phyloP scores from a whole-genome alignment of 2,329 filamentous ascomycete genomes.

The Hymenoscyphus linearis region DNA sequence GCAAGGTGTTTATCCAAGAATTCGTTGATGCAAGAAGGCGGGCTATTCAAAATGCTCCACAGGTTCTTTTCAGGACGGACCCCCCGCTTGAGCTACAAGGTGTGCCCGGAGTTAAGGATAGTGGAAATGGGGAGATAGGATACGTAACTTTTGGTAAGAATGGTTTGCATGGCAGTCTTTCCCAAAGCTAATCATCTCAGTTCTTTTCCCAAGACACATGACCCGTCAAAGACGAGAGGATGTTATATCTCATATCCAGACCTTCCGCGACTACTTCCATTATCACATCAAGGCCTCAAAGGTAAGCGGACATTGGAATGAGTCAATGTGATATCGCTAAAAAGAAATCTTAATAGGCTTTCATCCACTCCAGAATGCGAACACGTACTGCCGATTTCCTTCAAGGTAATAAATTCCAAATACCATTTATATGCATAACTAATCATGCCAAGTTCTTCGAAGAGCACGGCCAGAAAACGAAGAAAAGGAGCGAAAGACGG shows the following conservation, averaged over 20 bases:
- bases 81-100: constrained; percentile 86
- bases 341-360: constrained; percentile 52
- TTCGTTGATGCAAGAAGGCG: constrained; percentile 94
- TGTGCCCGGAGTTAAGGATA: constrained; percentile 73
- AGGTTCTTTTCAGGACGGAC: constrained; percentile 94
- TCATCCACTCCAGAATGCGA: constrained; percentile 97
- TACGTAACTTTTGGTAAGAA: constrained; percentile 91
- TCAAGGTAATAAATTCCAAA: constrained; percentile 61
- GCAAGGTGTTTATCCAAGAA: constrained; percentile 97
- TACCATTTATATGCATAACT: constrained; percentile 24
- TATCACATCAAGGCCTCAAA: constrained; percentile 99
- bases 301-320: constrained; percentile 37
- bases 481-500: constrained; percentile 97
- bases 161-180: constrained; percentile 16
- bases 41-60: constrained; percentile 95
- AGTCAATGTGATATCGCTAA: neutral
- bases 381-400: constrained; percentile 97
- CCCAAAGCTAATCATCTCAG: constrained; percentile 40
- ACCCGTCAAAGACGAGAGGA: constrained; percentile 85
- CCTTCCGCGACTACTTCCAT: constrained; percentile 99
- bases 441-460: constrained; percentile 68
- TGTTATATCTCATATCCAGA: constrained; percentile 98
- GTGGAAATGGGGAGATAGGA: constrained; percentile 79
- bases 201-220: constrained; percentile 92
- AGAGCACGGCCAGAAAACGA: constrained; percentile 91